Evolutionary conservation across 352 stramenopile genomes (phyloP), one percentile per base, ranked within the genome.

Genomic region (Phytopythium boreale): DNA sequence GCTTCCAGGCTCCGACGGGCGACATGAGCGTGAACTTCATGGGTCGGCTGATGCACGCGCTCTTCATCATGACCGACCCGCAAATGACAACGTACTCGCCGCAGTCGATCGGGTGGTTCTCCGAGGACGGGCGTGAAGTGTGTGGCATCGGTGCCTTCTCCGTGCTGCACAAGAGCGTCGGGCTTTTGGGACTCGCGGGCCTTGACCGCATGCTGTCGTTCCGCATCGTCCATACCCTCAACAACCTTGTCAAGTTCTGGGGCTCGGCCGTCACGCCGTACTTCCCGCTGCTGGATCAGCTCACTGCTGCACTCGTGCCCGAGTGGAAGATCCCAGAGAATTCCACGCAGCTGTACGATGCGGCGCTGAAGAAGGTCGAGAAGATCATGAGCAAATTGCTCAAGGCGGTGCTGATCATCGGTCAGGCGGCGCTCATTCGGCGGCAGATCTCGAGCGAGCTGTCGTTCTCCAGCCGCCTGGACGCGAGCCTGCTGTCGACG

Each of bases 191-290:
- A 20, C 80, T 98, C 7, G 78, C 81, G n/a, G 95, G 92, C 15
- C 70, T 98, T 4, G 92, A 98, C 66, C 82, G 93, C 19, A 92
- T 98, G 76, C 84, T 98, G 7, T 96, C 87, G 26, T 97, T 96
- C 74, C 88, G 89, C 39, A 96, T 96, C 51, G 87, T 98, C 51
- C 88, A 98, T 56, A 96, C 91, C 29, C 81, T 98, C 15, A 97
- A 98, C 77, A 95, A 94, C 51, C 88, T 98, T 66, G 84, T 98
- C 49, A 97, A 97, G 70, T 98, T 96, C 71, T 98, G 92, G 82
- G 83, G 76, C 4, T 88, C 87, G 19, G 87, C 89, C 10, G 90
- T 98, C 39, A 89, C 84, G 56, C 92, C 92, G 39, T 97, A 97
- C 68, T 95, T 82, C 56, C 80, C 89, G 12, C 74, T 98, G 3